These are phyloP conservation scores for Sanghuangporus sanghuang DNA, from an alignment of 1,284 basidiomycete genomes.

Conservation along the genomic window DNA sequence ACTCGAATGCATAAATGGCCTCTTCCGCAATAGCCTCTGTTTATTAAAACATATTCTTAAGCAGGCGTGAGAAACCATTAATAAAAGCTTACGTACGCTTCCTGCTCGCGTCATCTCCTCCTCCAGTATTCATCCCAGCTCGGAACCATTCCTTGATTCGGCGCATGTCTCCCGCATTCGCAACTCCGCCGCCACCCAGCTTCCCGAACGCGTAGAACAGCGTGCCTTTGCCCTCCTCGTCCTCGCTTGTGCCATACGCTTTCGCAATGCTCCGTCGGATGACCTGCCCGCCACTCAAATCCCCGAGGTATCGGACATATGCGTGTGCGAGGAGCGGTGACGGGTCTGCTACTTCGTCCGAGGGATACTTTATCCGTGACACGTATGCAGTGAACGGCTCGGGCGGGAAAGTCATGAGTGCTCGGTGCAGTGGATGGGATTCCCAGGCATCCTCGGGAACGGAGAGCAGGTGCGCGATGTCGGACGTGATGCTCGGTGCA, in stretches of 20 bases:
- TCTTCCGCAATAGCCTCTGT: slow-evolving; percentile 49
- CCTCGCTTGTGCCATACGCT: slow-evolving; percentile 42
- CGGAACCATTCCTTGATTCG: slow-evolving; percentile 78
- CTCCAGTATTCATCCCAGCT: slow-evolving; percentile 66
- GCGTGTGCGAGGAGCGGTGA: slow-evolving; percentile 64
- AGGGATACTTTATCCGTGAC: slow-evolving; percentile 40
- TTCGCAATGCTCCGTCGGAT: slow-evolving; percentile 61
- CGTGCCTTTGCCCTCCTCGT: slow-evolving; percentile 41
- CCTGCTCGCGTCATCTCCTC: slow-evolving; percentile 42
- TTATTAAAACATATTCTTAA: neutral
- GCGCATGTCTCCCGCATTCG: slow-evolving; percentile 55
- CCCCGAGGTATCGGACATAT: slow-evolving; percentile 84
- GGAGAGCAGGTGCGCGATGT: slow-evolving; percentile 64
- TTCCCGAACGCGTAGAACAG: slow-evolving; percentile 73
- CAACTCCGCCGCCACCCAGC: slow-evolving; percentile 37
- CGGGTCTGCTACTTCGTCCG: slow-evolving; percentile 24
- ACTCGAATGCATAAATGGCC: slow-evolving; percentile 62
- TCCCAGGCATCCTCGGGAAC: slow-evolving; percentile 49
- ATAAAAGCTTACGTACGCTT: slow-evolving; percentile 42
- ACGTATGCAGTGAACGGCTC: slow-evolving; percentile 49
- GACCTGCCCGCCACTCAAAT: slow-evolving; percentile 78
- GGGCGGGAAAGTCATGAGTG: slow-evolving; percentile 43
- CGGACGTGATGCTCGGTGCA: slow-evolving; percentile 50
- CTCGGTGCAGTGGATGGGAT: slow-evolving; percentile 45
- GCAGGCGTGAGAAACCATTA: neutral